Conservation (phyloP, 2,329 filamentous ascomycete species). For the Kalmusia sp. region DNA sequence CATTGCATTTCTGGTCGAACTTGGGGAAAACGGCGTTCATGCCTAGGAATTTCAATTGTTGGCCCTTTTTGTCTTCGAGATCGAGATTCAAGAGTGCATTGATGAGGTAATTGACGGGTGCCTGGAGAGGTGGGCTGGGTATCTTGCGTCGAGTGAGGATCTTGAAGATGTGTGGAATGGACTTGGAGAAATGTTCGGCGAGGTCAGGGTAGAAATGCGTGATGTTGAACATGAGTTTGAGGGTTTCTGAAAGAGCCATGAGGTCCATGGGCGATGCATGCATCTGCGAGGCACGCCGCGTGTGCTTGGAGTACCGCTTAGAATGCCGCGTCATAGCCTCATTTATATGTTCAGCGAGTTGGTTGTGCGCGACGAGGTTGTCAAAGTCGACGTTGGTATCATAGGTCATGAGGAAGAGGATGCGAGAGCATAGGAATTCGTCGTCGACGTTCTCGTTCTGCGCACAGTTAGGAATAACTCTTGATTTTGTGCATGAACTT, state of each 20-base stretch:
- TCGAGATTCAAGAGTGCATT: conserved; percentile 85
- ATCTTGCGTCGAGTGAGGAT: conserved; percentile 70
- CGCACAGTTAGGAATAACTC: conserved; percentile 7
- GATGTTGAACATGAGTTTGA: conserved; percentile 90
- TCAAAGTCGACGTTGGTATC: conserved; percentile 72
- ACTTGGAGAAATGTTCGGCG: conserved; percentile 67
- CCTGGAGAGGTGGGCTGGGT: conserved; percentile 71
- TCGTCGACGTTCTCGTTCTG: conserved; percentile 76
- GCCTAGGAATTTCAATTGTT: conserved; percentile 51
- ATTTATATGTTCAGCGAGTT: conserved; percentile 72
- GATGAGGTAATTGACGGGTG: conserved; percentile 74
- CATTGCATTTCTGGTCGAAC: conserved; percentile 64
- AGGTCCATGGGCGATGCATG: conserved; percentile 68
- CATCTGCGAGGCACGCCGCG: conserved; percentile 30
- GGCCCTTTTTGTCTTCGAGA: conserved; percentile 59
- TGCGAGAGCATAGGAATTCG: conserved; percentile 82
- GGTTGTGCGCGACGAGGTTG: conserved; percentile 69
- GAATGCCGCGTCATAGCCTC: conserved; percentile 73
- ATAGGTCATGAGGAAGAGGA: conserved; percentile 83
- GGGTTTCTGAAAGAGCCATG: conserved; percentile 81
- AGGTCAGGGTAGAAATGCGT: conserved; percentile 75
- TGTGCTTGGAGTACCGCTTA: conserved; percentile 51
- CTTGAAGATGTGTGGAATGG: conserved; percentile 73
- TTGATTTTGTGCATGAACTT: conserved; percentile 8
- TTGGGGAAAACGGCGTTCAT: conserved; percentile 71